Conservation (phyloP, 768 basidiomycete genomes). For the Lentinula lateritia region DNA sequence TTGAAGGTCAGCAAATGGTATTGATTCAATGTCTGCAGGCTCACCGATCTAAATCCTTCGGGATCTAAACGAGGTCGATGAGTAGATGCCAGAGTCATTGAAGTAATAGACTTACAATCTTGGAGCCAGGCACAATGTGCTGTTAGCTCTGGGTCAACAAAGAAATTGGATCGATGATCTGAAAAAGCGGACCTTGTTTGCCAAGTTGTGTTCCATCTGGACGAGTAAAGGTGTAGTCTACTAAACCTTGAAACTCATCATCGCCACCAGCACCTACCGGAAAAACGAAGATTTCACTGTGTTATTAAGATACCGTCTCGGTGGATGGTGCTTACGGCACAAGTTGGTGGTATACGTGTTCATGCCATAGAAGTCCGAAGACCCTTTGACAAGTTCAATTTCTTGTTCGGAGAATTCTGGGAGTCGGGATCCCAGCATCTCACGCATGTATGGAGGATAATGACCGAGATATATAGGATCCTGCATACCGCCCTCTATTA, state of each 20-base stretch:
- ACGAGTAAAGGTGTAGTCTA: slow-evolving; percentile 56
- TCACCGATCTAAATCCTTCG: slow-evolving; percentile 58
- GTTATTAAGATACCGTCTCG: background rate
- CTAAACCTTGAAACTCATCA: slow-evolving; percentile 58
- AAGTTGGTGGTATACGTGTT: slow-evolving; percentile 69
- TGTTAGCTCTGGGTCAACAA: slow-evolving; percentile 14
- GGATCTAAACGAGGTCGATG: slow-evolving; percentile 36
- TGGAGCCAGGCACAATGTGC: slow-evolving; percentile 65
- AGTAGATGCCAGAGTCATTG: background rate
- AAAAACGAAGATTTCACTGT: background rate
- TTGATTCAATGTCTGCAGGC: slow-evolving; percentile 8
- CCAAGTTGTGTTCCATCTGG: slow-evolving; percentile 62
- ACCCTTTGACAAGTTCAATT: slow-evolving; percentile 50
- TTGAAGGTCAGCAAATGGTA: background rate
- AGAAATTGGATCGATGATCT: background rate
- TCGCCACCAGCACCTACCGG: slow-evolving; percentile 48
- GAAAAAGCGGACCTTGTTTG: slow-evolving; percentile 42
- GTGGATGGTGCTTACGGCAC: slow-evolving; percentile 34
- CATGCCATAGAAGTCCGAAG: slow-evolving; percentile 69
- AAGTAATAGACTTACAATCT: slow-evolving; percentile 38
- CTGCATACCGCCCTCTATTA: slow-evolving; percentile 18
- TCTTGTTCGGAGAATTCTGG: slow-evolving; percentile 55
- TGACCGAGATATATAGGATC: slow-evolving; percentile 70
- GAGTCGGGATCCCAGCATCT: slow-evolving; percentile 53
- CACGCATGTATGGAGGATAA: slow-evolving; percentile 54